These are phyloP conservation scores for Peronospora destructor DNA, from an alignment of 352 stramenopile species.

Conservation along the genomic window DNA sequence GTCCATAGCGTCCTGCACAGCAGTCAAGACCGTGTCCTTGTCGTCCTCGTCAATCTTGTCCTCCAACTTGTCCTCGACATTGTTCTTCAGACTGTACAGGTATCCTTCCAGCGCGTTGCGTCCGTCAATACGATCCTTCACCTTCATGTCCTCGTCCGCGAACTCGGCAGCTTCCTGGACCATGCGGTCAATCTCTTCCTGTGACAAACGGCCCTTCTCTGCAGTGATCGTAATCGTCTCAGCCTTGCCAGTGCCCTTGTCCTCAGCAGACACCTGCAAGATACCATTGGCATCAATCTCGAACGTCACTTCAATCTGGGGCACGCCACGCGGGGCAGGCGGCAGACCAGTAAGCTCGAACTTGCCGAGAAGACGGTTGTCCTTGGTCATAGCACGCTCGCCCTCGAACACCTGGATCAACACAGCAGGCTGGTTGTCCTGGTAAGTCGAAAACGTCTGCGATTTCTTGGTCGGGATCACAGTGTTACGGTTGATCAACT, in stretches of 20 bases:
- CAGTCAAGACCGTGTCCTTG: conserved; percentile 83
- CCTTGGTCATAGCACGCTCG: conserved; percentile 98
- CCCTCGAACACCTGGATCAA: conserved; percentile 95
- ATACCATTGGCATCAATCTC: conserved; percentile 99
- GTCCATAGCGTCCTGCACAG: conserved; percentile 97
- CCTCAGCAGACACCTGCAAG: conserved; percentile 94
- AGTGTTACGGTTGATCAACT: conserved; percentile 97
- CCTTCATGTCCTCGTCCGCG: conserved; percentile 97
- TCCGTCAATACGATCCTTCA: conserved; percentile 95
- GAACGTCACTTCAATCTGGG: conserved; percentile 99
- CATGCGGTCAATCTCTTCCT: conserved; percentile 99
- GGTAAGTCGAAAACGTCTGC: conserved; percentile 98
- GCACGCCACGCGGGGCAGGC: conserved; percentile 94
- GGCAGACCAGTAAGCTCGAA: conserved; percentile 98
- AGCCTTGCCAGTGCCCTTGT: conserved; percentile 98
- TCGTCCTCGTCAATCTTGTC: conserved; percentile 96
- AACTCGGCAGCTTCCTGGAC: conserved; percentile 97
- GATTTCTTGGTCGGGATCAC: conserved; percentile 98
- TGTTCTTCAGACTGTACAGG: conserved; percentile 94
- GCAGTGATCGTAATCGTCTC: conserved; percentile 98
- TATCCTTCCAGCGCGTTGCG: conserved; percentile 96
- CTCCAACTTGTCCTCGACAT: conserved; percentile 89
- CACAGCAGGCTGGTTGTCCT: conserved; percentile 95
- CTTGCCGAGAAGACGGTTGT: conserved; percentile 98
- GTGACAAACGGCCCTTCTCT: conserved; percentile 96